phyloP scores from a whole-genome alignment of 2,329 filamentous ascomycete species.

The Botrytis galanthina region DNA sequence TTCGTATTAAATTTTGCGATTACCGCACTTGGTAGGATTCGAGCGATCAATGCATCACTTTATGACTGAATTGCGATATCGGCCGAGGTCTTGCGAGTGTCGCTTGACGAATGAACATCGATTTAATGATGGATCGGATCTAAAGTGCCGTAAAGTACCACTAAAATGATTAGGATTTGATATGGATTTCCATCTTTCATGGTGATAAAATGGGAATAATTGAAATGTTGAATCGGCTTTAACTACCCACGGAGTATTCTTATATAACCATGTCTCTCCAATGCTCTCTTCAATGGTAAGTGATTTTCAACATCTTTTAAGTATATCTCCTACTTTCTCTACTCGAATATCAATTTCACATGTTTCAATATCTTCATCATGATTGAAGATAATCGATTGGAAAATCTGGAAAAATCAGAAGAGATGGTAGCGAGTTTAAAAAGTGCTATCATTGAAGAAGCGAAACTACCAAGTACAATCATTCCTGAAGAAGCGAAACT shows the following conservation, averaged over 20 bases:
- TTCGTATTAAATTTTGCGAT: neutral
- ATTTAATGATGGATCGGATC: neutral
- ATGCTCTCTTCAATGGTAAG: neutral
- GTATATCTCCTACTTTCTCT: neutral
- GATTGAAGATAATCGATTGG: conserved; percentile 26
- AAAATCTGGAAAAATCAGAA: conserved; percentile 29
- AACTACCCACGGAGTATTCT: neutral
- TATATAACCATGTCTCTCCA: neutral
- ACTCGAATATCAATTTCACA: conserved; percentile 19
- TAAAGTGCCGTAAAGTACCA: neutral
- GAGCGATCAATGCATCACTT: neutral
- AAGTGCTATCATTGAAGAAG: conserved; percentile 3
- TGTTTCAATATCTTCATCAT: conserved; percentile 27
- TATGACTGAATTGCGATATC: neutral
- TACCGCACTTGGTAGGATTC: neutral
- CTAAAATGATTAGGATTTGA: neutral
- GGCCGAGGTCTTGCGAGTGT: neutral
- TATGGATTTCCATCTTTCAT: neutral
- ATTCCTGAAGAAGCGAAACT: conserved; percentile 23
- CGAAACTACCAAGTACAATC: neutral
- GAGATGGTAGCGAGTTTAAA: conserved; percentile 25
- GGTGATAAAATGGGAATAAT: neutral
- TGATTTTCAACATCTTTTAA: neutral
- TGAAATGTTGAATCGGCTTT: neutral
- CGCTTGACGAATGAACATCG: conserved; percentile 1